Percentiles rank a stretch among this genome's conserved stretches.
These are phyloP conservation scores for Globisporangium uncinulatum DNA, from an alignment of 352 stramenopile genomes.

Conservation along the genomic window DNA sequence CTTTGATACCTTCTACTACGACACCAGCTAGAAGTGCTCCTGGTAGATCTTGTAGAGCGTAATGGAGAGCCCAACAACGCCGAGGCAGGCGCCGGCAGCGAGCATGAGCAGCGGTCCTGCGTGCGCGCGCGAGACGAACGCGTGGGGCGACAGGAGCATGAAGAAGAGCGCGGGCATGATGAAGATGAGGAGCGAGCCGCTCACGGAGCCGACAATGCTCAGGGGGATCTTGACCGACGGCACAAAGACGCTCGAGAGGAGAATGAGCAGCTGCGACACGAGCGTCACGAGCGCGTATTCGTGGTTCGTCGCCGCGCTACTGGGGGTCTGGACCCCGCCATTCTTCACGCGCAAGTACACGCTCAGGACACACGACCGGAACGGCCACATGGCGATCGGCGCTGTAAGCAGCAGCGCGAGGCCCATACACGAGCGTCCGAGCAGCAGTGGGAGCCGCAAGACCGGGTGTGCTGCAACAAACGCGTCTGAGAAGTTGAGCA, in stretches of 20 bases:
- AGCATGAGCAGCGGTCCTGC: slow-evolving; percentile 60
- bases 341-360: slow-evolving; percentile 67
- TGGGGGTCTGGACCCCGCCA: slow-evolving; percentile 51
- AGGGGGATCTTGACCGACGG: slow-evolving; percentile 72
- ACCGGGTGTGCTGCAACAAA: slow-evolving; percentile 40
- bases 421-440: slow-evolving; percentile 61
- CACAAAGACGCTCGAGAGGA: slow-evolving; percentile 69
- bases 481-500: slow-evolving; percentile 72
- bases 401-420: slow-evolving; percentile 57
- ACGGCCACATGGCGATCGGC: slow-evolving; percentile 74
- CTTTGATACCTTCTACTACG: too few species aligned
- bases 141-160: slow-evolving; percentile 45
- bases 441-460: slow-evolving; percentile 38
- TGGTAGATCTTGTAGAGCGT: slow-evolving; percentile 37
- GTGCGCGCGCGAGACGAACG: slow-evolving; percentile 35
- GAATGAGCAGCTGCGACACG: slow-evolving; percentile 47
- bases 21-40: slow-evolving; percentile 10
- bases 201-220: slow-evolving; percentile 60
- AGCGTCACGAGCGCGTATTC: slow-evolving; percentile 50
- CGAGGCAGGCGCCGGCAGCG: slow-evolving; percentile 34
- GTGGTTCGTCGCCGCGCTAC: slow-evolving; percentile 34
- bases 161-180: slow-evolving; percentile 78
- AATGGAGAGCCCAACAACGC: slow-evolving; percentile 34
- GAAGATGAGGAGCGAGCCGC: slow-evolving; percentile 80
- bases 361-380: slow-evolving; percentile 67